Percentiles rank a stretch among this genome's conserved stretches.
Conservation (phyloP, 2,329 filamentous ascomycete species). For the Colletotrichum theobromicola region DNA sequence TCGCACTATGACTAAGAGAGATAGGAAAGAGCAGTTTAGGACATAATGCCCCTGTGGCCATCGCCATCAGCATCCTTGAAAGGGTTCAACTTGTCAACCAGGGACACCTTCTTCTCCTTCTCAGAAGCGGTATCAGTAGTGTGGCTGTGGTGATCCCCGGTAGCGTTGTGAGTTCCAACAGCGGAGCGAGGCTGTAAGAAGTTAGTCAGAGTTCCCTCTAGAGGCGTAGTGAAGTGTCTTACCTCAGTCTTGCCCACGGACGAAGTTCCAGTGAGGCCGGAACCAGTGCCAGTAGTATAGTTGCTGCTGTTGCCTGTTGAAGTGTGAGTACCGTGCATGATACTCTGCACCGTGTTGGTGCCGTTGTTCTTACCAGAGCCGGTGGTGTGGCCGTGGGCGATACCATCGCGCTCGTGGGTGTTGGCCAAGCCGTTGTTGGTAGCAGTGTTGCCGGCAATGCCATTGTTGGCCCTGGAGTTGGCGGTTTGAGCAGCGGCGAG, state of each 20-base stretch:
- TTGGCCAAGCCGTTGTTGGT: not conserved
- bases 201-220: too few relatives aligned
- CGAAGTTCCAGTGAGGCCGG: not conserved
- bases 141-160: not conserved
- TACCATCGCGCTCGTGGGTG: not conserved
- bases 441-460: not conserved
- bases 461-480: not conserved
- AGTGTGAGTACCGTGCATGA: constrained; percentile 2
- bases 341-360: not conserved
- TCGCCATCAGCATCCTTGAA: constrained; percentile 28
- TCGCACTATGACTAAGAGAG: not conserved
- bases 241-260: not conserved
- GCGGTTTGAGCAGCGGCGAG: not conserved
- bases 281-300: not conserved
- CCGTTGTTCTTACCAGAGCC: not conserved
- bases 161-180: too few relatives aligned
- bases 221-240: too few relatives aligned
- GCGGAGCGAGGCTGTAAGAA: not conserved
- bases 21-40: not conserved
- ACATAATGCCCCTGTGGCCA: constrained; percentile 27
- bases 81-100: constrained; percentile 27
- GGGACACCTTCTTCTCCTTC: constrained; percentile 20
- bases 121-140: not conserved
- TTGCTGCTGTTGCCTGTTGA: not conserved
- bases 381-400: not conserved